Evolutionary conservation across 495 filamentous ascomycete genomes (phyloP), one percentile per base, ranked within the genome.

Genomic region (Collariella sp.): DNA sequence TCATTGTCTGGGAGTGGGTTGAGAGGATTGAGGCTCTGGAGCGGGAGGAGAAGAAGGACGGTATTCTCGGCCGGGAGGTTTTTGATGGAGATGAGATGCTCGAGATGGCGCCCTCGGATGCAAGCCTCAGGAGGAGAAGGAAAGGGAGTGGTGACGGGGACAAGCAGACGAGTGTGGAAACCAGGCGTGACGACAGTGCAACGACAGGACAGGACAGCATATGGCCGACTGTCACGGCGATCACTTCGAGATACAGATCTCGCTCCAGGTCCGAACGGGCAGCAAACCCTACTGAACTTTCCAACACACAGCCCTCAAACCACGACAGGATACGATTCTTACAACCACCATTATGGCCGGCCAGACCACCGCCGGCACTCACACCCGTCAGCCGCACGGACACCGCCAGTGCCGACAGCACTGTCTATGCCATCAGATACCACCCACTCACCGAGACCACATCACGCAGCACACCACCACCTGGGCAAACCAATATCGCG

Each of bases 1-100:
- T 96, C 18, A 86, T 97, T 15, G 93, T 98, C 1, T 98, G 93
- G 93, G 93, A 98, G 68, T 98, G 93, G 93, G 93, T 98, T 16
- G 93, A 98, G 67, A 79, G 94, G n/a, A 98, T 98, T 49, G 93
- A 98, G 67, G 89, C 89, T 0, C 71, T 98, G 45, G 93, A 98
- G 69, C 80, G 93, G 48, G 91, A 98, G 63, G 93, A 98, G 61
- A 88, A 88, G 62, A 95, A 95, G 67, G 93, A 95, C 56, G 94
- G 93, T 9, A 91, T 98, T 22, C 75, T 98, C 3, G 93, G 93
- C 18, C 76, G 93, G 55, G 93, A 98, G 64, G 82, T 97, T 0
- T 97, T 96, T 58, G 93, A 97, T 62, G 94, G 91, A 13, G 93
- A 98, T 59, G 93, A 98, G 67, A 95, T 94, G 88, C 72, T 94